Conservation (phyloP, 2,329 filamentous ascomycete genomes). For the Podosphaera xanthii region DNA sequence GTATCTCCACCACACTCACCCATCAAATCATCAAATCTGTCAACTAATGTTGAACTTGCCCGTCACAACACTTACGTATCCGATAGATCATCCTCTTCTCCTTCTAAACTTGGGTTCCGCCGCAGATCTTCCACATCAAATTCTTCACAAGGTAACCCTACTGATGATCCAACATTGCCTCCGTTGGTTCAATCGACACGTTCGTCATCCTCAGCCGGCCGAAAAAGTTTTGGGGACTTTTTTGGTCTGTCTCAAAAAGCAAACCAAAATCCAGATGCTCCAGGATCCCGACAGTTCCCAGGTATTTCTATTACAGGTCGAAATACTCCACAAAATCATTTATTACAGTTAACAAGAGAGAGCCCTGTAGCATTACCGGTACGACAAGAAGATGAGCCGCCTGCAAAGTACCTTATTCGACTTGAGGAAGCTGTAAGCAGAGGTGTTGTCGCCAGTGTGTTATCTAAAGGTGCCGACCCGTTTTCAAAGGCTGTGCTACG, state of each 20-base stretch:
- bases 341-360: slow-evolving; percentile 54
- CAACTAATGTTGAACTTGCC: slow-evolving; percentile 23
- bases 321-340: slow-evolving; percentile 57
- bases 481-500: slow-evolving; percentile 68
- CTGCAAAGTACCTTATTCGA: slow-evolving; percentile 67
- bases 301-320: slow-evolving; percentile 48
- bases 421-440: slow-evolving; percentile 61
- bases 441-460: slow-evolving; percentile 59
- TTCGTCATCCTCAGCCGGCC: slow-evolving; percentile 69
- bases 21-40: slow-evolving; percentile 15
- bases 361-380: slow-evolving; percentile 48
- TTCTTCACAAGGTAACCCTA: slow-evolving; percentile 34
- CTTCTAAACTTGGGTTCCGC: slow-evolving; percentile 34
- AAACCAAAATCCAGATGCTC: slow-evolving; percentile 58
- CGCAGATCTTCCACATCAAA: slow-evolving; percentile 78
- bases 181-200: slow-evolving; percentile 31
- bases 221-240: slow-evolving; percentile 81
- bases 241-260: slow-evolving; percentile 54
- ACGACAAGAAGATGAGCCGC: slow-evolving; percentile 67
- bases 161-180: slow-evolving; percentile 45
- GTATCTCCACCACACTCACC: slow-evolving; percentile 14
- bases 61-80: slow-evolving; percentile 39
- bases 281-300: slow-evolving; percentile 42
- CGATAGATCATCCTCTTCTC: slow-evolving; percentile 46
- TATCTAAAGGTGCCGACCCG: slow-evolving; percentile 67